These are phyloP conservation scores for Acanthamoeba sp. DNA, from an alignment of 208 protist species.

Conservation along the genomic window DNA sequence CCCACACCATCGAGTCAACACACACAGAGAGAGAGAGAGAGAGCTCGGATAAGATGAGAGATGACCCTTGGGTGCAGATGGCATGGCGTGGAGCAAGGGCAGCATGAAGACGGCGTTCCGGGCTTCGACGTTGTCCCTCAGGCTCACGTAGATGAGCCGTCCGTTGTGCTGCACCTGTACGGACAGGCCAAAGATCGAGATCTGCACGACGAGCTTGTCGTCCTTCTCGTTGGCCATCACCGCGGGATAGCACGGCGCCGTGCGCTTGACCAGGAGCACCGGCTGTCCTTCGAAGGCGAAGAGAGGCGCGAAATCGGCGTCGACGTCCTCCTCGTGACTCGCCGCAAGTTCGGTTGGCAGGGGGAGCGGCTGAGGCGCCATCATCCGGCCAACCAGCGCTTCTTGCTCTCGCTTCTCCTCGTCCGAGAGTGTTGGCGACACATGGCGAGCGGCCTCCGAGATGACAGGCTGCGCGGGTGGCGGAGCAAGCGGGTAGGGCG, in stretches of 20 bases:
- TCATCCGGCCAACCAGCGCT: background rate
- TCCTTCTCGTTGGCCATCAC: background rate
- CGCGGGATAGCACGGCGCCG: background rate
- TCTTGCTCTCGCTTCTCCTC: background rate
- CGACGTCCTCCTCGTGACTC: background rate
- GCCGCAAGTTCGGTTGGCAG: background rate
- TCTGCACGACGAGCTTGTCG: background rate
- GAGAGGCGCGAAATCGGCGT: background rate
- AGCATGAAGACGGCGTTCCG: background rate
- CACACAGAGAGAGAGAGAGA: too few species aligned
- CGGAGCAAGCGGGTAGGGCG: too few species aligned
- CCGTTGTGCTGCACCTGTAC: background rate
- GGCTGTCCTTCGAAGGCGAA: background rate
- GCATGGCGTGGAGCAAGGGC: background rate
- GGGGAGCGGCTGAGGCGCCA: background rate
- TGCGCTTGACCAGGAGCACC: background rate
- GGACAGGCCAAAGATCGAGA: conserved; percentile 17
- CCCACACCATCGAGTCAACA: too few species aligned
- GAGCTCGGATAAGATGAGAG: background rate
- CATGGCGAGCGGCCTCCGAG: too few species aligned
- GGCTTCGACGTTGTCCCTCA: background rate
- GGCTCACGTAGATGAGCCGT: background rate
- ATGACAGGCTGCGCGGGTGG: too few species aligned
- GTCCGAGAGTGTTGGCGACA: background rate
- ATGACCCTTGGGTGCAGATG: background rate